A percentile compares a stretch with the other conserved stretches of the same genome.
These are phyloP conservation scores for Gloeostereum incarnatum DNA, from an alignment of 768 basidiomycete genomes.

Conservation along the genomic window DNA sequence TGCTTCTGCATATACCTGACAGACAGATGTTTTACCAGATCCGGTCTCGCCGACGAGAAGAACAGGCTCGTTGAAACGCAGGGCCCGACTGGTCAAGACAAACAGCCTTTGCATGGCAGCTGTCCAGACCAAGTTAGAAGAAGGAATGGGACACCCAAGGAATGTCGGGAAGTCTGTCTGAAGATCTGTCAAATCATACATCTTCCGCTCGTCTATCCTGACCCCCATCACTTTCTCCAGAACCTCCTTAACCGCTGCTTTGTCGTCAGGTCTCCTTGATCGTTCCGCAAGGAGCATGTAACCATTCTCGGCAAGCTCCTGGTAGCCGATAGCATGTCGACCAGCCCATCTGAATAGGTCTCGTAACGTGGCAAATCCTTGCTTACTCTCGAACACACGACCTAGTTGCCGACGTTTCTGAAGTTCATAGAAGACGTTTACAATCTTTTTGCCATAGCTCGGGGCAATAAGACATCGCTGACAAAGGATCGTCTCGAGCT, in stretches of 20 bases:
- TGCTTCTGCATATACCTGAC: constrained; percentile 77
- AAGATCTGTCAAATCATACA: constrained; percentile 54
- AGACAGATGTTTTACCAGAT: constrained; percentile 95
- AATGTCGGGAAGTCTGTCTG: constrained; percentile 30
- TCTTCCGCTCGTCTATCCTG: constrained; percentile 54
- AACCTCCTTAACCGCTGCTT: constrained; percentile 81
- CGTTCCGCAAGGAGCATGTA: constrained; percentile 97
- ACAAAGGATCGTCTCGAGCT: constrained; percentile 90
- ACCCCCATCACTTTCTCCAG: constrained; percentile 89
- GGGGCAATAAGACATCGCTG: constrained; percentile 90
- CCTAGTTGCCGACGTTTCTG: constrained; percentile 86
- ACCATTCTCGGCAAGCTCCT: constrained; percentile 91
- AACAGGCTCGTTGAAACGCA: constrained; percentile 89
- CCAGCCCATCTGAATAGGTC: constrained; percentile 98
- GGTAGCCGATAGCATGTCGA: constrained; percentile 80
- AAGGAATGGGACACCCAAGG: constrained; percentile 47
- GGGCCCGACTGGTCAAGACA: constrained; percentile 72
- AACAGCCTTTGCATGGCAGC: constrained; percentile 87
- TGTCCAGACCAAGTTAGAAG: constrained; percentile 77
- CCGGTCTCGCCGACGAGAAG: constrained; percentile 96
- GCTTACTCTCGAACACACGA: constrained; percentile 95
- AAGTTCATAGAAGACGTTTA: constrained; percentile 85
- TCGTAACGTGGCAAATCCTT: constrained; percentile 92
- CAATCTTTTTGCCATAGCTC: constrained; percentile 86
- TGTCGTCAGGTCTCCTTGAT: constrained; percentile 78